A percentile compares a stretch with the other conserved stretches of the same genome.
Evolutionary conservation across 371 early-diverging fungal species (phyloP).

Genomic region (Vairimorpha necatrix): DNA sequence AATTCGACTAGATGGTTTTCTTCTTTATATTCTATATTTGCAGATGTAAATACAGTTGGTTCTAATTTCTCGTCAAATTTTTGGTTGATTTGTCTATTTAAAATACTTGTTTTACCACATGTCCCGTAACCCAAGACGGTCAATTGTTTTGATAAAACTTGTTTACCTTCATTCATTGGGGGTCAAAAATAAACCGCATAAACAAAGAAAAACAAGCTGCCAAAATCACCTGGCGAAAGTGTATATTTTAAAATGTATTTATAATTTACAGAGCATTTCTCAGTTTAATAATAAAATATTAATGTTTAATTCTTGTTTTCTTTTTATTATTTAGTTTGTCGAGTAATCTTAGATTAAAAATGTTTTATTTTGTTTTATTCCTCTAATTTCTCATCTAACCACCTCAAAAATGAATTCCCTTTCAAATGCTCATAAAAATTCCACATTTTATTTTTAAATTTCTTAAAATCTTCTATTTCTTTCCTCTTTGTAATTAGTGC

Average conservation of each 20-base stretch:
- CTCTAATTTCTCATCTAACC: neutral
- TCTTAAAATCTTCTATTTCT: neutral
- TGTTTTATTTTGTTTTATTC: too few species aligned
- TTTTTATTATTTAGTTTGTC: too few species aligned
- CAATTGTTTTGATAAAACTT: slow-evolving; percentile 44
- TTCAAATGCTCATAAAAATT: neutral
- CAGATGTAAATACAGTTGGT: slow-evolving; percentile 54
- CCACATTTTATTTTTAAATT: neutral
- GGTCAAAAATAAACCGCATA: neutral
- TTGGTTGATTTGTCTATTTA: slow-evolving; percentile 47
- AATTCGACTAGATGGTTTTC: slow-evolving; percentile 18
- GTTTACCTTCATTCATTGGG: slow-evolving; percentile 15
- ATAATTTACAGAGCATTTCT: too few species aligned
- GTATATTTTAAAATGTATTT: too few species aligned
- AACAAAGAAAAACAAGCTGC: neutral
- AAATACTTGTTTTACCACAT: slow-evolving; percentile 63
- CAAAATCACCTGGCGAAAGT: neutral
- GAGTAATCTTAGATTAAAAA: too few species aligned
- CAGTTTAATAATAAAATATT: too few species aligned
- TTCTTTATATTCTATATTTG: slow-evolving; percentile 28
- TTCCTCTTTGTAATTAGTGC: neutral
- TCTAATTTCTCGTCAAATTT: slow-evolving; percentile 40
- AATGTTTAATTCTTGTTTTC: too few species aligned
- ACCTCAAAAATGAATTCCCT: neutral
- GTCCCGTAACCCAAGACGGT: slow-evolving; percentile 58